These are phyloP conservation scores for Pneumocystis wakefieldiae DNA, from an alignment of 1,139 yeast species.

Conservation along the genomic window DNA sequence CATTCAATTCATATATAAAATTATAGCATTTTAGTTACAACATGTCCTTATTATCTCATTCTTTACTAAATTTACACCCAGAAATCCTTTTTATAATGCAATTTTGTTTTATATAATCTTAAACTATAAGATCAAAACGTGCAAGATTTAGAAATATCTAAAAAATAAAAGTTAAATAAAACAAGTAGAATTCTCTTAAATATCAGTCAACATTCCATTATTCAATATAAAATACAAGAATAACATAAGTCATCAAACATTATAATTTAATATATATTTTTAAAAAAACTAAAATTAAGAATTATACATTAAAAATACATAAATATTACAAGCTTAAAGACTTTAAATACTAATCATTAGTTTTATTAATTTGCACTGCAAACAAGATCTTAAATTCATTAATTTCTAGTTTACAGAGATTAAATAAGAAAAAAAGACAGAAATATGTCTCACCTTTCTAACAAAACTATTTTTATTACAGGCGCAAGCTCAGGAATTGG, in stretches of 20 bases:
- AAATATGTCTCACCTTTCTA: constrained; percentile 35
- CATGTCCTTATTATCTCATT: neutral
- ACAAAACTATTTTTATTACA: constrained; percentile 48
- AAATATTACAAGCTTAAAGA: too few relatives aligned
- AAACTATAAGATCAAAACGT: too few relatives aligned
- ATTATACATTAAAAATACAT: too few relatives aligned
- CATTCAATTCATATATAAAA: neutral
- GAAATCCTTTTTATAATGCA: neutral
- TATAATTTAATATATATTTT: neutral
- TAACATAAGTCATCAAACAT: neutral
- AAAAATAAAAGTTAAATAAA: neutral
- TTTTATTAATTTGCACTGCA: constrained; percentile 18
- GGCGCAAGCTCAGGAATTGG: constrained; percentile 76
- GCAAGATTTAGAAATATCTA: too few relatives aligned
- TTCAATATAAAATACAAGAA: neutral
- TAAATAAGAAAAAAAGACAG: neutral
- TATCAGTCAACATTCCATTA: neutral
- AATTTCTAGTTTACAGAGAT: neutral
- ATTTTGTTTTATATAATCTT: neutral
- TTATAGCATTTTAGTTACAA: neutral
- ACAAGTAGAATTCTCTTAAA: neutral
- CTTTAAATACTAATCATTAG: too few relatives aligned
- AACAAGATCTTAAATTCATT: constrained; percentile 42
- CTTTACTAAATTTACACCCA: neutral
- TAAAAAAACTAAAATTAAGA: too few relatives aligned